These are phyloP conservation scores for Entomortierella chlamydospora DNA, from an alignment of 192 early-diverging fungal genomes.

Conservation along the genomic window DNA sequence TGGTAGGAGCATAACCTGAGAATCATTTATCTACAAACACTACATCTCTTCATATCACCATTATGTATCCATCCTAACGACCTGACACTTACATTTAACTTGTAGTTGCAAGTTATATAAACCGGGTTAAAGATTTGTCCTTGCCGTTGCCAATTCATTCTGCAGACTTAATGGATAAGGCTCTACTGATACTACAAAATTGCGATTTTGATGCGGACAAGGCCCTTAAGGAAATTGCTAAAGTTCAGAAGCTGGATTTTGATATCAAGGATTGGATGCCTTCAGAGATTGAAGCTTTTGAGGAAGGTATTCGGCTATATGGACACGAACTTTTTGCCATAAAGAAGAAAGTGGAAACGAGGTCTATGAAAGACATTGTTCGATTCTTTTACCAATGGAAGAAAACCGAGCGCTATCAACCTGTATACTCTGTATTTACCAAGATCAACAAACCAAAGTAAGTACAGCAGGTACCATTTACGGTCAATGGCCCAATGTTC, in stretches of 20 bases:
- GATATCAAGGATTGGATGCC: slow-evolving; percentile 67
- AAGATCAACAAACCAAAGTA: slow-evolving; percentile 69
- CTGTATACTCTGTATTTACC: slow-evolving; percentile 71
- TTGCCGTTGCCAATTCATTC: slow-evolving; percentile 60
- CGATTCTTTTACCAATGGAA: slow-evolving; percentile 73
- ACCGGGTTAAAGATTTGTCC: slow-evolving; percentile 36
- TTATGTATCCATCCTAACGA: neutral
- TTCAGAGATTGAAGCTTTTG: slow-evolving; percentile 66
- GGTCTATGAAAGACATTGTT: slow-evolving; percentile 67
- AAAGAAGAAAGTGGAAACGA: slow-evolving; percentile 59
- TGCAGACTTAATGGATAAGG: slow-evolving; percentile 73
- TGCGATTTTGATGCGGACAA: slow-evolving; percentile 66
- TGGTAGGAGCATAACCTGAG: slow-evolving; percentile 24
- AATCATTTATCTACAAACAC: no score
- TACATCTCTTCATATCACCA: neutral
- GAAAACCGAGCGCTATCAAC: slow-evolving; percentile 66
- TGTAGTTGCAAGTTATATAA: slow-evolving; percentile 60
- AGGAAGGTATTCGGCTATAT: slow-evolving; percentile 68
- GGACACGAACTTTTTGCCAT: slow-evolving; percentile 76
- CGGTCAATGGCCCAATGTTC: neutral
- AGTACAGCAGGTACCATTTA: neutral
- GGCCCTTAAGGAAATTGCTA: slow-evolving; percentile 64
- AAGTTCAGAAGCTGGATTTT: slow-evolving; percentile 61
- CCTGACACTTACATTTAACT: neutral
- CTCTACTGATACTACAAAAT: slow-evolving; percentile 63